Percentiles rank a stretch among this genome's conserved stretches.
phyloP scores from a whole-genome alignment of 140 eudicot species.

The Anethum foeniculum region DNA sequence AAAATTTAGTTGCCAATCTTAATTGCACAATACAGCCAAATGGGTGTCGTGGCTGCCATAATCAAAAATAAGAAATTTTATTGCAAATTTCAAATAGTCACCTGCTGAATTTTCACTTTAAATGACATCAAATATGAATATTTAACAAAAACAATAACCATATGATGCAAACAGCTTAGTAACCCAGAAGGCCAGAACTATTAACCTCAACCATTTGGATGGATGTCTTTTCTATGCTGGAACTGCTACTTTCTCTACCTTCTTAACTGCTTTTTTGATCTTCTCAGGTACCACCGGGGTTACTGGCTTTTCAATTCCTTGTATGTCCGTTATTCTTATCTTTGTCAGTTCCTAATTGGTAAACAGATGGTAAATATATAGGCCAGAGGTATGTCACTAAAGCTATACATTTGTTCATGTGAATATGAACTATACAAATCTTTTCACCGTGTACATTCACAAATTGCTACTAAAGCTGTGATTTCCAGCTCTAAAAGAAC shows the following conservation, averaged over 20 bases:
- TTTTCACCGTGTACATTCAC: neutral
- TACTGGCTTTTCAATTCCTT: conserved; percentile 83
- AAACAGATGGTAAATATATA: neutral
- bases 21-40: neutral
- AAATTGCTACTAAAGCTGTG: neutral
- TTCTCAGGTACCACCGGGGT: conserved; percentile 19
- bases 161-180: neutral
- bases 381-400: neutral
- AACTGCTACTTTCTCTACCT: conserved; percentile 50
- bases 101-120: neutral
- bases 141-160: neutral
- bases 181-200: neutral
- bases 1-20: neutral
- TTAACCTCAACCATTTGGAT: neutral
- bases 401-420: neutral
- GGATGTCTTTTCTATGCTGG: conserved; percentile 34
- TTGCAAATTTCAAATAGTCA: neutral
- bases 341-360: conserved; percentile 63
- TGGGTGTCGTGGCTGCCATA: too few species aligned
- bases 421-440: neutral
- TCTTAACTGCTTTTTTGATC: conserved; percentile 31
- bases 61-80: neutral
- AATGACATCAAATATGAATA: neutral
- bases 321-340: conserved; percentile 73
- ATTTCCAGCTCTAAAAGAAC: neutral